These are phyloP conservation scores for Yamadazyma nakazawae DNA, from an alignment of 805 yeast species.

Conservation along the genomic window DNA sequence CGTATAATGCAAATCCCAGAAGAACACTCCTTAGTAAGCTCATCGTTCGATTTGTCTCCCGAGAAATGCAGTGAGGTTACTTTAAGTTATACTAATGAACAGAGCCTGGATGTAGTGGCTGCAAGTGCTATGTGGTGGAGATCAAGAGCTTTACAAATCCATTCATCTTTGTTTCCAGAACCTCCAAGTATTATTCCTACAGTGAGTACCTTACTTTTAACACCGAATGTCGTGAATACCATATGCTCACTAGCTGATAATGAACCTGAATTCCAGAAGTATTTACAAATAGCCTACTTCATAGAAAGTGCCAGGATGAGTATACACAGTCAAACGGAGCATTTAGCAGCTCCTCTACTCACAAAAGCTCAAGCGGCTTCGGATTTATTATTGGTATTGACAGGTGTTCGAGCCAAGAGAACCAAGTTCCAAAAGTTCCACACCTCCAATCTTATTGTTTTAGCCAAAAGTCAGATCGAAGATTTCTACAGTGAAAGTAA, in stretches of 20 bases:
- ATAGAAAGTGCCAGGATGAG: slow-evolving; percentile 68
- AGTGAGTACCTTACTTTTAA: slow-evolving; percentile 39
- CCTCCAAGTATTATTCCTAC: slow-evolving; percentile 49
- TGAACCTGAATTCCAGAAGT: slow-evolving; percentile 26
- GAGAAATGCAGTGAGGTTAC: slow-evolving; percentile 7
- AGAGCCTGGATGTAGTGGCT: slow-evolving; percentile 26
- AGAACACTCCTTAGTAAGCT: slow-evolving; percentile 5
- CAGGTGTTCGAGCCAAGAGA: slow-evolving; percentile 86
- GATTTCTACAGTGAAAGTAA: slow-evolving; percentile 19
- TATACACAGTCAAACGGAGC: slow-evolving; percentile 62
- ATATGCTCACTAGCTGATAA: slow-evolving; percentile 29
- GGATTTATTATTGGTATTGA: slow-evolving; percentile 58
- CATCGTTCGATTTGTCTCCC: background rate
- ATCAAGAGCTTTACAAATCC: slow-evolving; percentile 62
- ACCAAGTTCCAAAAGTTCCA: slow-evolving; percentile 76
- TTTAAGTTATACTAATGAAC: slow-evolving; percentile 7
- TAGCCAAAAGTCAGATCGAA: slow-evolving; percentile 55
- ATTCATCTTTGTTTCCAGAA: slow-evolving; percentile 62
- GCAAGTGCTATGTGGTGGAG: slow-evolving; percentile 75
- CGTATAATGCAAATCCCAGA: slow-evolving; percentile 38
- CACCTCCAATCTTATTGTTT: slow-evolving; percentile 69
- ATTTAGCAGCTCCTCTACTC: slow-evolving; percentile 53
- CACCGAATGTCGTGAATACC: slow-evolving; percentile 26
- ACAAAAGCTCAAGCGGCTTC: slow-evolving; percentile 56
- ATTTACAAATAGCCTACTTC: slow-evolving; percentile 47